Evolutionary conservation across 768 basidiomycete species (phyloP).

Genomic region (Thelephora ganbajun): DNA sequence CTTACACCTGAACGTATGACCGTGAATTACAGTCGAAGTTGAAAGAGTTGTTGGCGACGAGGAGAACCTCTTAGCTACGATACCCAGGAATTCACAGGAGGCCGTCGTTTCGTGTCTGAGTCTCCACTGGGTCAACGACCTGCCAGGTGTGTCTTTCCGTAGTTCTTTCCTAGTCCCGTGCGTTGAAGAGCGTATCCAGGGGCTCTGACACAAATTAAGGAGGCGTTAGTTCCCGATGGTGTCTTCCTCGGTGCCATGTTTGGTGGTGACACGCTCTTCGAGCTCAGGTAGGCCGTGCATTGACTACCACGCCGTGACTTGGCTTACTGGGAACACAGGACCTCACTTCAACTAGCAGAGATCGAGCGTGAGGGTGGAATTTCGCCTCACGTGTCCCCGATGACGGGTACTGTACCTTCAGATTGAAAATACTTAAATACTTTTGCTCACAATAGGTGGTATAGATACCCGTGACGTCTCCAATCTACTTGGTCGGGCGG

Average conservation of each 20-base stretch:
- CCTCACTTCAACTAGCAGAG: constrained; percentile 88
- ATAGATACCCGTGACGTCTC: constrained; percentile 87
- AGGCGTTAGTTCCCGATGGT: constrained; percentile 79
- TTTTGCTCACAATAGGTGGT: neutral
- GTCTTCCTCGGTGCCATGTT: constrained; percentile 91
- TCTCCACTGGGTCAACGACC: constrained; percentile 95
- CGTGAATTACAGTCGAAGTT: constrained; percentile 43
- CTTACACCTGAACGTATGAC: neutral
- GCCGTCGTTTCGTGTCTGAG: constrained; percentile 84
- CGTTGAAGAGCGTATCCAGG: constrained; percentile 28
- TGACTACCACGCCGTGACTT: neutral
- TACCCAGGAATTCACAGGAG: constrained; percentile 71
- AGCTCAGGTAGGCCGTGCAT: constrained; percentile 47
- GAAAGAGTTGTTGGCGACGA: constrained; percentile 75
- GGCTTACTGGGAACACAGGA: constrained; percentile 29
- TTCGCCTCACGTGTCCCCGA: constrained; percentile 92
- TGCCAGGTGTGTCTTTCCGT: constrained; percentile 50
- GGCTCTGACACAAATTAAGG: constrained; percentile 72
- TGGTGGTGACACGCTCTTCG: constrained; percentile 93
- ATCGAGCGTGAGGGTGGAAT: constrained; percentile 90
- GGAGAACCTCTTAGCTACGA: constrained; percentile 53
- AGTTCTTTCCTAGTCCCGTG: neutral
- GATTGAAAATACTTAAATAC: neutral
- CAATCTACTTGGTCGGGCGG: constrained; percentile 82
- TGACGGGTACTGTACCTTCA: constrained; percentile 58